A percentile compares a stretch with the other conserved stretches of the same genome.
These are phyloP conservation scores for Thalassiosira livingstoniorum DNA, from an alignment of 352 stramenopile genomes.

Conservation along the genomic window DNA sequence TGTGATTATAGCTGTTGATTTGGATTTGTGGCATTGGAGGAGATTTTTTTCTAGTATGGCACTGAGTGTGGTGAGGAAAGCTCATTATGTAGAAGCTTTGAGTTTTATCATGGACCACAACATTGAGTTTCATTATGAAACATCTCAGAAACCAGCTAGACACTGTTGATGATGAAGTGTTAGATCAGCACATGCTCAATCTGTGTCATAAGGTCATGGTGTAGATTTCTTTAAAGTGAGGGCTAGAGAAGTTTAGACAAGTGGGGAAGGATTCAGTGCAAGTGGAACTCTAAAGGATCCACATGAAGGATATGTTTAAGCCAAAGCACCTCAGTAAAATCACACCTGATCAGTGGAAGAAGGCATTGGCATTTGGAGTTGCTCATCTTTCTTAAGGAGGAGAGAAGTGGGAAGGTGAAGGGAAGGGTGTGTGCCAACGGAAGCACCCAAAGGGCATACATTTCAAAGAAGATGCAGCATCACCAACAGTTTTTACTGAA, in stretches of 20 bases:
- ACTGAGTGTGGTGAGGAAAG: no score
- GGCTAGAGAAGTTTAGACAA: not conserved
- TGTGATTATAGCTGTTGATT: no score
- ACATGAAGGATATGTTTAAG: not conserved
- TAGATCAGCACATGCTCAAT: no score
- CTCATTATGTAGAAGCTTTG: no score
- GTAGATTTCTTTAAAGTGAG: not conserved
- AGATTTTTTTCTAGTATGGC: no score
- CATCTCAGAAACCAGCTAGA: no score
- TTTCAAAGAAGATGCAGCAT: constrained; percentile 3
- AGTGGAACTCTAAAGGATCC: not conserved
- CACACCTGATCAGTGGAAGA: not conserved
- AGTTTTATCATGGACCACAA: no score
- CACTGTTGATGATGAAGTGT: no score
- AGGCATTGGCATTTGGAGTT: not conserved
- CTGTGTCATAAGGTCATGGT: no score
- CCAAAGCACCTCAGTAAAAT: no score
- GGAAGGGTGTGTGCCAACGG: not conserved
- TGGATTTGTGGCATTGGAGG: no score
- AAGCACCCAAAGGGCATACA: not conserved
- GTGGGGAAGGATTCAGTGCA: not conserved
- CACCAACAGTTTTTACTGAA: not conserved
- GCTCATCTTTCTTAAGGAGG: not conserved
- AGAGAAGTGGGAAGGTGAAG: not conserved
- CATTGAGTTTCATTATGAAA: no score